phyloP scores from a whole-genome alignment of 2,329 filamentous ascomycete genomes.

The Dendryphion nanum region DNA sequence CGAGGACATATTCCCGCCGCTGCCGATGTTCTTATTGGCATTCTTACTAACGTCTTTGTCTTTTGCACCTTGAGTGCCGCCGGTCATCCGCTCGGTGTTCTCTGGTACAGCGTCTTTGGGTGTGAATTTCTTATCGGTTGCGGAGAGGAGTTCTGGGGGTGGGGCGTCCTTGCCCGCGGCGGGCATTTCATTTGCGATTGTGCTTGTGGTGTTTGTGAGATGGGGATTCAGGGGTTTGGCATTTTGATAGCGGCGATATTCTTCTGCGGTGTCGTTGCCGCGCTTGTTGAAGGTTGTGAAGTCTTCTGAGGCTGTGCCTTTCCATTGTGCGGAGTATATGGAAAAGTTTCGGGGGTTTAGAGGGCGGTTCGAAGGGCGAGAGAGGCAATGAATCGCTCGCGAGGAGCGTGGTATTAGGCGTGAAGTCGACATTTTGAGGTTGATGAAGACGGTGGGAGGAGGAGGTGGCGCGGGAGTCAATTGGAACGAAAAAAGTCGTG shows the following conservation, averaged over 20 bases:
- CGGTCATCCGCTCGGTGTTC: conserved; percentile 65
- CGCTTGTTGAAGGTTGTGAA: conserved; percentile 49
- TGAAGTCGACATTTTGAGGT: conserved; percentile 44
- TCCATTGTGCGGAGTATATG: conserved; percentile 25
- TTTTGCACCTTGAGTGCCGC: conserved; percentile 56
- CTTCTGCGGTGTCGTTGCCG: conserved; percentile 52
- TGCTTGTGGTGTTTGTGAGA: conserved; percentile 64
- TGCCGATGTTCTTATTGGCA: conserved; percentile 25
- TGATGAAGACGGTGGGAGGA: no score
- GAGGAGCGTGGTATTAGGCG: conserved; percentile 47
- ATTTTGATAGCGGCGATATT: conserved; percentile 56
- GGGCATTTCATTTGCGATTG: conserved; percentile 62
- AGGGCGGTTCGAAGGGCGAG: conserved; percentile 34
- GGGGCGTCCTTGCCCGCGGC: conserved; percentile 55
- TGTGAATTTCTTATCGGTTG: conserved; percentile 54
- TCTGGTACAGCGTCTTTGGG: conserved; percentile 61
- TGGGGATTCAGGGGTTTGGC: conserved; percentile 60
- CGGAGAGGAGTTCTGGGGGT: conserved; percentile 61
- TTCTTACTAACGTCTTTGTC: conserved; percentile 31
- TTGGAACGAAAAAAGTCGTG: no score
- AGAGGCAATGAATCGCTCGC: conserved; percentile 39
- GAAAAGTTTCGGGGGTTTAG: conserved; percentile 26
- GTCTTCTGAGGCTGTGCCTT: conserved; percentile 25
- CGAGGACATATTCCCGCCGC: conserved; percentile 12
- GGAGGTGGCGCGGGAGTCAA: conserved; percentile 1